These are phyloP conservation scores for Thozetella sp. DNA, from an alignment of 495 filamentous ascomycete genomes.

Conservation along the genomic window DNA sequence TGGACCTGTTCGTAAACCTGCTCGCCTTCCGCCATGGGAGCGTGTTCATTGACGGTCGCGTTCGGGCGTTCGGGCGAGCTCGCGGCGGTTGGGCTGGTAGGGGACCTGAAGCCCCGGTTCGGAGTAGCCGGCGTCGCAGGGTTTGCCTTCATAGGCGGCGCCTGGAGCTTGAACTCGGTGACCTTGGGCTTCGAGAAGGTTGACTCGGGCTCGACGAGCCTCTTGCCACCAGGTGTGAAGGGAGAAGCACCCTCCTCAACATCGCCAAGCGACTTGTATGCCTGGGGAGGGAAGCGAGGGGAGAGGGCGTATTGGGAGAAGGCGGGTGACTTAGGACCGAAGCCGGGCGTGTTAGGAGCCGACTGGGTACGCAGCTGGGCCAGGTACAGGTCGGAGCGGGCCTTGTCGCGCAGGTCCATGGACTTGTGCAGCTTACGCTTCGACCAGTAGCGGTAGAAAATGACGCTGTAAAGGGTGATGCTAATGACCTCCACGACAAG, in stretches of 20 bases:
- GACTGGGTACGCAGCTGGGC: slow-evolving; percentile 92
- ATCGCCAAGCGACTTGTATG: slow-evolving; percentile 47
- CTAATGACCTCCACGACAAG: slow-evolving; percentile 89
- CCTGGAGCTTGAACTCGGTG: slow-evolving; percentile 76
- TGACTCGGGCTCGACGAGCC: slow-evolving; percentile 43
- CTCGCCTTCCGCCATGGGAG: slow-evolving; percentile 62
- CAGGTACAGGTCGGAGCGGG: slow-evolving; percentile 91
- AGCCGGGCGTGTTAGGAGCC: slow-evolving; percentile 91
- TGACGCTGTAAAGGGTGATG: slow-evolving; percentile 88
- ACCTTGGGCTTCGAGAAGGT: slow-evolving; percentile 35
- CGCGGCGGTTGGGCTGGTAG: slow-evolving; percentile 20
- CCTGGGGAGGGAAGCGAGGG: slow-evolving; percentile 53
- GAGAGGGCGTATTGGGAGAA: slow-evolving; percentile 54
- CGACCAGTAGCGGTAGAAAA: slow-evolving; percentile 95
- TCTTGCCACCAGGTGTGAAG: slow-evolving; percentile 45
- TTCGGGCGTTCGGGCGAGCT: slow-evolving; percentile 18
- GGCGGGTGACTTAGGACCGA: slow-evolving; percentile 64
- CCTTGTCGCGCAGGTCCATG: slow-evolving; percentile 93
- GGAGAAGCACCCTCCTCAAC: slow-evolving; percentile 45
- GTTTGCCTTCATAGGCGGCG: slow-evolving; percentile 77
- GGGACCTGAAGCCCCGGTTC: slow-evolving; percentile 56
- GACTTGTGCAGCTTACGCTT: slow-evolving; percentile 93
- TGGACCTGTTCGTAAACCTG: slow-evolving; percentile 67
- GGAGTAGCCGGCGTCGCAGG: slow-evolving; percentile 73
- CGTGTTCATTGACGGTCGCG: slow-evolving; percentile 37